These are phyloP conservation scores for Paecilomyces sp. DNA, from an alignment of 2,329 filamentous ascomycete species.

Conservation along the genomic window DNA sequence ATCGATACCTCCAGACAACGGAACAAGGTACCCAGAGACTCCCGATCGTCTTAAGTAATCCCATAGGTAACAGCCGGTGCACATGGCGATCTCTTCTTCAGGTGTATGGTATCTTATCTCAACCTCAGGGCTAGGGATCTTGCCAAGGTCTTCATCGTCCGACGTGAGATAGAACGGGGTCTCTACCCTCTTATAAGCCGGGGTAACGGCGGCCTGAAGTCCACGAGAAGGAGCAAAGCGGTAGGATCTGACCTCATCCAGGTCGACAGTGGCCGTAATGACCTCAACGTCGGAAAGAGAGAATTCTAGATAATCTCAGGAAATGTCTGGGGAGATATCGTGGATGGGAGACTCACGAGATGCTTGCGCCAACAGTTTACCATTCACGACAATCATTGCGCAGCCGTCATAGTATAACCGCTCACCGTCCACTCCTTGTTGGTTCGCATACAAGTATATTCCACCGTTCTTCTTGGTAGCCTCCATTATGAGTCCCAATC, in stretches of 20 bases:
- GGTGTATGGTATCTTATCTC: conserved; percentile 12
- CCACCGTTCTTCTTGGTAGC: conserved; percentile 45
- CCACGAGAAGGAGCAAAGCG: conserved; percentile 18
- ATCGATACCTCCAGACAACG: conserved; percentile 27
- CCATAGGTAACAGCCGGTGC: conserved; percentile 20
- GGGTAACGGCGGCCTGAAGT: conserved; percentile 17
- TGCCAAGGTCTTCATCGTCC: conserved; percentile 9
- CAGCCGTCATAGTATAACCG: conserved; percentile 54
- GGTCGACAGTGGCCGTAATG: conserved; percentile 55
- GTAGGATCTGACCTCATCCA: conserved; percentile 58
- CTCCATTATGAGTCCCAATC: conserved; percentile 57
- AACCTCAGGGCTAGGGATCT: conserved; percentile 10
- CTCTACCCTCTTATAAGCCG: conserved; percentile 21
- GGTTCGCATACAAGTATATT: conserved; percentile 45
- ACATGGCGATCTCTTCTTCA: conserved; percentile 20
- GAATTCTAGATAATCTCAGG: conserved; percentile 10
- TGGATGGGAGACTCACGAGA: neutral
- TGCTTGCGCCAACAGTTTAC: conserved; percentile 23
- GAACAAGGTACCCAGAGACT: conserved; percentile 22
- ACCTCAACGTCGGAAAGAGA: conserved; percentile 51
- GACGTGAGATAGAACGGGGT: conserved; percentile 17
- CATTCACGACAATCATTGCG: conserved; percentile 55
- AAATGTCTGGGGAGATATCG: neutral
- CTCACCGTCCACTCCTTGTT: conserved; percentile 50
- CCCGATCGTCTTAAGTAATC: conserved; percentile 23